Evolutionary conservation across 768 basidiomycete species (phyloP).

Genomic region (Boletus fagicola): DNA sequence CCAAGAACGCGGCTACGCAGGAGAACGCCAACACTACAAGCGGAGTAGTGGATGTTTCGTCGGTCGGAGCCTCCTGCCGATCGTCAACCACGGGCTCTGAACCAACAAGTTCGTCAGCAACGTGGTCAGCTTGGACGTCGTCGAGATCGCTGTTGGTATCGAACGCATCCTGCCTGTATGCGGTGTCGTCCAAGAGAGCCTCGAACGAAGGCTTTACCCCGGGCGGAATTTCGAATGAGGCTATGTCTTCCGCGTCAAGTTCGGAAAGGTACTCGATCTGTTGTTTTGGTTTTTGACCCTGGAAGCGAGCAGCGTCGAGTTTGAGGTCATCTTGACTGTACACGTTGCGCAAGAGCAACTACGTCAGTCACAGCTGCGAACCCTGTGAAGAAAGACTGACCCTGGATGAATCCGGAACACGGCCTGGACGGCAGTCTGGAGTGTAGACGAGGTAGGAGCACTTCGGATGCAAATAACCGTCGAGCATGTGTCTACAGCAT

Average conservation of each 20-base stretch:
- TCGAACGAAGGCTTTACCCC: conserved; percentile 17
- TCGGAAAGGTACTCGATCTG: conserved; percentile 32
- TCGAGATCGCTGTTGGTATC: conserved; percentile 14
- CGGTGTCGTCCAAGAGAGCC: conserved; percentile 24
- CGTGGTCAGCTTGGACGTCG: background rate
- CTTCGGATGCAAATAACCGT: conserved; percentile 15
- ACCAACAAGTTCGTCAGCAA: background rate
- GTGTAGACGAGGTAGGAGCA: conserved; percentile 12
- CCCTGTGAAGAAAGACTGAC: conserved; percentile 31
- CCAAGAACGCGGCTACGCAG: no score
- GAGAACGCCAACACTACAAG: conserved; percentile 26
- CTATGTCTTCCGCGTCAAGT: conserved; percentile 27
- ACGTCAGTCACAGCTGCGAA: conserved; percentile 12
- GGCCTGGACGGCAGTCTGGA: conserved; percentile 36
- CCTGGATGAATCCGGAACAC: conserved; percentile 36
- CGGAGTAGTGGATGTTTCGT: conserved; percentile 1
- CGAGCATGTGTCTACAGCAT: conserved; percentile 13
- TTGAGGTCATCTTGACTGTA: conserved; percentile 19
- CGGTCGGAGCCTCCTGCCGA: background rate
- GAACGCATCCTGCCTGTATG: conserved; percentile 19
- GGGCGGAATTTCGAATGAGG: conserved; percentile 25
- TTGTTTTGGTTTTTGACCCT: conserved; percentile 30
- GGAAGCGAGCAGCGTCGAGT: conserved; percentile 30
- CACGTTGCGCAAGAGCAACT: conserved; percentile 2
- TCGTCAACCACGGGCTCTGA: background rate